Evolutionary conservation across 139 green algal genomes (phyloP).

Genomic region (Coelastrella sp.): DNA sequence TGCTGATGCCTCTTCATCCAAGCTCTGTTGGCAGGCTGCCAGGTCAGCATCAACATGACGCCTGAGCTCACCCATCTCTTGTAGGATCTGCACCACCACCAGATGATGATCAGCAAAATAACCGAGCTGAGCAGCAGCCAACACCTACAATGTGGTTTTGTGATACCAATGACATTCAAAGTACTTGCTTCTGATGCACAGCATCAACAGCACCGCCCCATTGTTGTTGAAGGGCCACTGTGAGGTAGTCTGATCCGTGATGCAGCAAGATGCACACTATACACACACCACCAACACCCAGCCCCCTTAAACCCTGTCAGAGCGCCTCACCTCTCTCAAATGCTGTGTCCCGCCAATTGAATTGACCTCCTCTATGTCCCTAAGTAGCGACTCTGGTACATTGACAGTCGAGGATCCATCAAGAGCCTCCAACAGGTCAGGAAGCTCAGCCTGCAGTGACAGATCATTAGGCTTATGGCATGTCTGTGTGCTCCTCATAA

Average conservation of each 20-base stretch:
- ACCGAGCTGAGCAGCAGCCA: neutral
- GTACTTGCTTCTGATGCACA: neutral
- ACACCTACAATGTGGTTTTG: neutral
- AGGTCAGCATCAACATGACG: conserved; percentile 75
- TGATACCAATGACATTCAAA: neutral
- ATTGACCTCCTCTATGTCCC: conserved; percentile 86
- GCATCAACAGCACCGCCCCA: too few relatives aligned
- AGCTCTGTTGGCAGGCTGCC: conserved; percentile 51
- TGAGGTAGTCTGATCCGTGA: neutral
- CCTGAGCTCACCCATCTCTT: conserved; percentile 78
- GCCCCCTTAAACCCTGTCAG: neutral
- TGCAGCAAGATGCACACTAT: too few relatives aligned
- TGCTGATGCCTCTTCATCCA: conserved; percentile 52
- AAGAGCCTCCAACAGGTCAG: conserved; percentile 74
- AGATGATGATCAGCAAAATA: neutral
- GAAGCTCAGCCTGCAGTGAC: conserved; percentile 57
- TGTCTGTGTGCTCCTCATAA: neutral
- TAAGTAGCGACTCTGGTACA: conserved; percentile 80
- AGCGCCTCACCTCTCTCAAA: conserved; percentile 69
- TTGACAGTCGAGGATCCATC: conserved; percentile 45
- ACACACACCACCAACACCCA: neutral
- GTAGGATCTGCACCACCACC: conserved; percentile 54
- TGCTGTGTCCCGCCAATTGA: conserved; percentile 74
- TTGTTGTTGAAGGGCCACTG: neutral
- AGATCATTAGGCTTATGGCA: too few relatives aligned